phyloP scores from a whole-genome alignment of 768 basidiomycete species.

The Pleurotus salmoneostramineus region DNA sequence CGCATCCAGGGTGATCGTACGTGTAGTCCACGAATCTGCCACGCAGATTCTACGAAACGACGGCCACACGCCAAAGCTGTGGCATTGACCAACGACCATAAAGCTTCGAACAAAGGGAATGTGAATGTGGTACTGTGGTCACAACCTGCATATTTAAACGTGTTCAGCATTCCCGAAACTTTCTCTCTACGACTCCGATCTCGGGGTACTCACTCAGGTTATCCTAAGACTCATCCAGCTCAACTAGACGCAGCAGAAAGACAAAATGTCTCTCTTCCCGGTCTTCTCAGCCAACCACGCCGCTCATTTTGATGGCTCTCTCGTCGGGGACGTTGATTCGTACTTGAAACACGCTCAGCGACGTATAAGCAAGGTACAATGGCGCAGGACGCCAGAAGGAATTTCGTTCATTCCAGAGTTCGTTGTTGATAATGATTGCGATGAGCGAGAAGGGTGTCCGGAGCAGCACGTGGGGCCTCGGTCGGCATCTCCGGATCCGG shows the following conservation, averaged over 20 bases:
- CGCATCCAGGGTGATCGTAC: too few species aligned
- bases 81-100: too few species aligned
- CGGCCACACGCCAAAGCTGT: too few species aligned
- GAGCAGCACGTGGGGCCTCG: neutral
- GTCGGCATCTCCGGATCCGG: neutral
- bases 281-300: constrained; percentile 4
- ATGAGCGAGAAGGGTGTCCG: neutral
- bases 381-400: neutral
- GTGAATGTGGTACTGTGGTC: too few species aligned
- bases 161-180: too few species aligned
- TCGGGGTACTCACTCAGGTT: neutral
- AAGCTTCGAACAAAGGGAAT: too few species aligned
- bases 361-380: neutral
- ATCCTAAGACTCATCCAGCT: neutral
- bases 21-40: too few species aligned
- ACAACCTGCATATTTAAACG: too few species aligned
- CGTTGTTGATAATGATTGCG: neutral
- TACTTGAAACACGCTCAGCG: neutral
- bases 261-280: neutral
- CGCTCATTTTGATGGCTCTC: neutral
- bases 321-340: neutral
- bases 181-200: neutral
- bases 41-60: too few species aligned
- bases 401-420: neutral
- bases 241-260: neutral